These are phyloP conservation scores for Solanum lycopersicoides DNA, from an alignment of 257 asterid genomes.

Conservation along the genomic window DNA sequence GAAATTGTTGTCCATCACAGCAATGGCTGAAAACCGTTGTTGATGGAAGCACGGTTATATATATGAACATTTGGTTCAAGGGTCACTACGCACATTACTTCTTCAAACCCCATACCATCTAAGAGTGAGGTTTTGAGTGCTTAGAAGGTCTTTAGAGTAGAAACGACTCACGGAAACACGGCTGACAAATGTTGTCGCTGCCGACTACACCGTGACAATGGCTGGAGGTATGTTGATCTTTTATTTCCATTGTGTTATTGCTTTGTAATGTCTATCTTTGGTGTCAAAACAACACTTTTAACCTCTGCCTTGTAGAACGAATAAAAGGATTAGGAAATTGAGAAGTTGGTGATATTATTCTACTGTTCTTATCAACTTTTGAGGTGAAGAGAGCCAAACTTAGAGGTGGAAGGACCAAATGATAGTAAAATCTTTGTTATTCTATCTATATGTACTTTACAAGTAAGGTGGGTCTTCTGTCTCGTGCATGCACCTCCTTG, in stretches of 20 bases:
- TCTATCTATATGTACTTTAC: neutral
- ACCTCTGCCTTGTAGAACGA: neutral
- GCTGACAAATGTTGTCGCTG: neutral
- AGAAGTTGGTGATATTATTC: neutral
- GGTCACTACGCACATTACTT: neutral
- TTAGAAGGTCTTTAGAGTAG: neutral
- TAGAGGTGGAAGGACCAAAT: neutral
- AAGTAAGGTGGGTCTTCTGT: neutral
- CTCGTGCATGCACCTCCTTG: neutral
- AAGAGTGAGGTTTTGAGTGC: neutral
- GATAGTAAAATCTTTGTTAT: neutral
- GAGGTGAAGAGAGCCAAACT: neutral
- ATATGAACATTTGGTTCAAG: neutral
- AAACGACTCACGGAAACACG: neutral
- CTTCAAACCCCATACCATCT: neutral
- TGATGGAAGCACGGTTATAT: neutral
- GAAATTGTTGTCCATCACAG: neutral
- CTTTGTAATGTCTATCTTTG: neutral
- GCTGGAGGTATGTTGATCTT: neutral
- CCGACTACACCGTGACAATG: neutral
- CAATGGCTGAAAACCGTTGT: neutral
- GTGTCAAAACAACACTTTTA: neutral
- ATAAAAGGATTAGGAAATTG: neutral
- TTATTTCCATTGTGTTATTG: neutral
- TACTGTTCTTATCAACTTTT: neutral